Evolutionary conservation across 768 basidiomycete genomes (phyloP), one percentile per base, ranked within the genome.

Genomic region (Peribolospora baueri): DNA sequence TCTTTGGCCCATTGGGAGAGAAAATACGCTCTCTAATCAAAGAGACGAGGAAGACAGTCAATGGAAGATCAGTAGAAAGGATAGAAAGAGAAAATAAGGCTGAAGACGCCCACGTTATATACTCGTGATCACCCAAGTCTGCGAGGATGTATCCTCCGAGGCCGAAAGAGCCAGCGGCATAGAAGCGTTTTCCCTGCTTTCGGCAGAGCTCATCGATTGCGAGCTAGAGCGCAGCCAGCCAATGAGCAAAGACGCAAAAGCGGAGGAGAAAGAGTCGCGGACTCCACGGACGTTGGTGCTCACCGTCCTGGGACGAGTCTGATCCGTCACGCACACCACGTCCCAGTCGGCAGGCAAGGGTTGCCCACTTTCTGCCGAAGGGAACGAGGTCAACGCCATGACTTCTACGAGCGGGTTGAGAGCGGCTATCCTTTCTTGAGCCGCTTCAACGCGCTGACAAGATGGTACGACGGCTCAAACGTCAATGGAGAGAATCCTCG

Each of bases 91-190:
- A 57, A 54, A 45, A 7, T 7, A 9, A 56, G 25, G 42, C 6
- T 38, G 46, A 36, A 50, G 52, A 38, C 4, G 14, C 88, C 69
- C 69, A 90, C 91, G 80, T 76, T 49, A 93, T 77, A 66, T 81
- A 86, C 58, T 87, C 80, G 63, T 93, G 91, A 54, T 76, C 73
- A 55, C 88, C 71, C 54, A 98, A 73, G 66, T 97, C 90, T 59
- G 85, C 86, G 65, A 95, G 93, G 63, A 93, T 85, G 68, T 86
- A 98, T 11, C 91, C 91, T 49, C 79, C 70, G 57, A 90, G 72
- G 25, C 91, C 91, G 65, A 86, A 90, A 11, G 82, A 81, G 8
- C 84, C 84, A 1, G 88, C 88, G n/a, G 81, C 78, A 62, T 93
- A 95, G 65, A 97, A 81, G 5, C 84, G 80, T 58, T 80, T 86